Evolutionary conservation across 306 rosid genomes (phyloP), one percentile per base, ranked within the genome.

Genomic region (Heteromeles arbutifolia): DNA sequence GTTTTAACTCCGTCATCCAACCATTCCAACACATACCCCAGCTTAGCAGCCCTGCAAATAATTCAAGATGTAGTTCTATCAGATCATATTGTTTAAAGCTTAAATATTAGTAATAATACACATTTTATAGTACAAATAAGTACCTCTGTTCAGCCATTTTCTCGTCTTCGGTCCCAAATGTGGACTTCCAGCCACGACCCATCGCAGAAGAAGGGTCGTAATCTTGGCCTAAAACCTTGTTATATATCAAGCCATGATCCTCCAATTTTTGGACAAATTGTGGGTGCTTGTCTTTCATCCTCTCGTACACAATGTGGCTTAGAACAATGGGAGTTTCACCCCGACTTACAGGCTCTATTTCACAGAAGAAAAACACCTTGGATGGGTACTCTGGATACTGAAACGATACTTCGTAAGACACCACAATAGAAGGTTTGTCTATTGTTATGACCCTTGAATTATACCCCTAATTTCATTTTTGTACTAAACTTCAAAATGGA

Each of bases 141-240:
- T 58, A 92, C 97, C 97, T 95, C 77, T 92, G 84, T 74, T 86
- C 86, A 17, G 99, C 97, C 13, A 95, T 59, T 50, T 50, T 15
- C 83, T 86, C 92, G 69, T 90, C 96, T 3, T 79, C 41, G 63
- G 97, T 95, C 77, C 88, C 78, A 88, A 92, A 90, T 5, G 97
- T 92, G 18, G 99, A 92, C 86, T 89, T 89, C 98, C 97, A 95
- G 24, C 98, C 98, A 31, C 96, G 90, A 39, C 93, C 97, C 73
- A 95, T 95, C 0, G 93, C 92, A 31, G 97, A 95, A 5, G 88
- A 86, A 59, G 93, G 93, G 76, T 90, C 86, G 19, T 92, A 95
- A 1, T 58, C 90, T 84, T 95, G 88, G 11, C 93, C 92, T 65
- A 92, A 79, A 59, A 95, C 87, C 77, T 92, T 82, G 9, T 76